Conservation (phyloP, 2,329 filamentous ascomycete species). For the Epichloe gansuensis region DNA sequence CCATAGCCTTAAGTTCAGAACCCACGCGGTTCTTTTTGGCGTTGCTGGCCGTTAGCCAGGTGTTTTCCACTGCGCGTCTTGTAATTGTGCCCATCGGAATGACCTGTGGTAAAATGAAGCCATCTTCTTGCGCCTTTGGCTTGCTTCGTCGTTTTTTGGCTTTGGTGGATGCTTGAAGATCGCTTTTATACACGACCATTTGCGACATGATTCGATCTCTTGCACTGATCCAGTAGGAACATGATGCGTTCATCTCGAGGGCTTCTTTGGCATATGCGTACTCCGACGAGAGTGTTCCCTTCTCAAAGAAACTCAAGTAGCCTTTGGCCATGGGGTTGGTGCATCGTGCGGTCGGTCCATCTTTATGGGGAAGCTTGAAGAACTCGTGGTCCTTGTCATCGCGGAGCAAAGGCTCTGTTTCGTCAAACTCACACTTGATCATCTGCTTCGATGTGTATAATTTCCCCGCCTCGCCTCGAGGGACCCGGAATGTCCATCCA, state of each 20-base stretch:
- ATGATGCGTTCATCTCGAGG: conserved; percentile 95
- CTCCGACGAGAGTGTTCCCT: conserved; percentile 74
- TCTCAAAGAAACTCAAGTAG: conserved; percentile 84
- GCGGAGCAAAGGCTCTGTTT: conserved; percentile 50
- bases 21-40: conserved; percentile 93
- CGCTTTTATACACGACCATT: conserved; percentile 77
- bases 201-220: conserved; percentile 88
- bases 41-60: conserved; percentile 95
- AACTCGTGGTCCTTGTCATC: conserved; percentile 57
- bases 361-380: conserved; percentile 93
- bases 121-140: conserved; percentile 23
- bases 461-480: conserved; percentile 42
- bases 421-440: conserved; percentile 65
- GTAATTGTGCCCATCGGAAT: conserved; percentile 99
- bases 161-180: conserved; percentile 24
- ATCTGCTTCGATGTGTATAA: conserved; percentile 58
- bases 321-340: conserved; percentile 81
- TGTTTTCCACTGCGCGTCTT: conserved; percentile 87
- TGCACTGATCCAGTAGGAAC: conserved; percentile 98
- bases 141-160: conserved; percentile 4
- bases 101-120: conserved; percentile 86
- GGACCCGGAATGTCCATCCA: conserved; percentile 84
- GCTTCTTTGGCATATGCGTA: conserved; percentile 87
- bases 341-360: conserved; percentile 76
- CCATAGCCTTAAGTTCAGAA: conserved; percentile 94